Evolutionary conservation across 2,329 filamentous ascomycete genomes (phyloP).

Genomic region (Penicillium sumatraense): DNA sequence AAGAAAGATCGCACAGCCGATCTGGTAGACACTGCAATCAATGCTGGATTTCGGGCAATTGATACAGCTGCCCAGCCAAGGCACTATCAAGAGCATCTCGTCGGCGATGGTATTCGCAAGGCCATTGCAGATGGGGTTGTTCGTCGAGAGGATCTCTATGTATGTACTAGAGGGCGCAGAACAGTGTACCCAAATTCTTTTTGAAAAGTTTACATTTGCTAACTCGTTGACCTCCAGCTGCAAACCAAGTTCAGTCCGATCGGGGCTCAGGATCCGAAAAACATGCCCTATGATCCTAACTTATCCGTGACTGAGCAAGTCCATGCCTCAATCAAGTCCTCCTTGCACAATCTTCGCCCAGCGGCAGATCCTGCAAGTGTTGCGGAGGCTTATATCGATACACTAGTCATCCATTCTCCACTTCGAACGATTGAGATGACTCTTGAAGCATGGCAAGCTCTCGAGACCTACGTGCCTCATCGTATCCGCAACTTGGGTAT

Average conservation of each 20-base stretch:
- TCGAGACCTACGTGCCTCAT: slow-evolving; percentile 70
- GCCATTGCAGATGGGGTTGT: slow-evolving; percentile 65
- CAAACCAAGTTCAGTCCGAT: slow-evolving; percentile 83
- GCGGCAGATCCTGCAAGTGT: slow-evolving; percentile 26
- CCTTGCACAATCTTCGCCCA: slow-evolving; percentile 63
- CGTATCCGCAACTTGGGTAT: slow-evolving; percentile 72
- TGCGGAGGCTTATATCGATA: slow-evolving; percentile 60
- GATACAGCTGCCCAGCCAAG: slow-evolving; percentile 80
- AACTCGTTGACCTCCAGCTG: slow-evolving; percentile 51
- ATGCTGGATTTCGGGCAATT: slow-evolving; percentile 71
- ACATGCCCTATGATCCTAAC: slow-evolving; percentile 66
- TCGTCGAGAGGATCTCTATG: slow-evolving; percentile 65
- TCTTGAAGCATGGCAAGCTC: slow-evolving; percentile 66
- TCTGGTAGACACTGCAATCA: slow-evolving; percentile 71
- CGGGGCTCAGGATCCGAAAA: slow-evolving; percentile 62
- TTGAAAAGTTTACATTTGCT: not conserved
- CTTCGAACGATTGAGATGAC: slow-evolving; percentile 58
- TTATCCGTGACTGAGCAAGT: slow-evolving; percentile 68
- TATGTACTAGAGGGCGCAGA: too few relatives aligned
- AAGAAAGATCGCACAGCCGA: slow-evolving; percentile 71
- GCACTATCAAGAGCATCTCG: slow-evolving; percentile 75
- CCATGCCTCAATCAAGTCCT: slow-evolving; percentile 68
- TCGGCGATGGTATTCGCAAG: slow-evolving; percentile 68
- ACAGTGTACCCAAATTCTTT: not conserved
- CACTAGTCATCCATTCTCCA: slow-evolving; percentile 63